phyloP scores from a whole-genome alignment of 139 green algal species.

The Tetradesmus obliquus region DNA sequence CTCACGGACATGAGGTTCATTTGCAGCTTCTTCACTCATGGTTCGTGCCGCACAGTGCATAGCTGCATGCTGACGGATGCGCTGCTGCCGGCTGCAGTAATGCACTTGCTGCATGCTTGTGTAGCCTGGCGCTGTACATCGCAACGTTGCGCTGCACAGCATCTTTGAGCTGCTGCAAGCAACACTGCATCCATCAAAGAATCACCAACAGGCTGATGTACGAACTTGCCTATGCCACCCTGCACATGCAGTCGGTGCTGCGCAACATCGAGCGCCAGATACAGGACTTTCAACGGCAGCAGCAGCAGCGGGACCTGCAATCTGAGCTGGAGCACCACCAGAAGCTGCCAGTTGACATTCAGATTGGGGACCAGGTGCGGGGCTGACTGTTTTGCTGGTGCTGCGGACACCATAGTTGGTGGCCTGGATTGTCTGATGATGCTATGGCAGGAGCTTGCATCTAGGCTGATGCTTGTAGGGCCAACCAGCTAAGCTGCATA shows the following conservation, averaged over 20 bases:
- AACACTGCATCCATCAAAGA: too few relatives aligned
- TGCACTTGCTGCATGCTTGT: neutral
- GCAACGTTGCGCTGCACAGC: too few relatives aligned
- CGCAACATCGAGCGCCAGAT: conserved; percentile 47
- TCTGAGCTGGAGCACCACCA: conserved; percentile 50
- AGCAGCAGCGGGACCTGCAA: conserved; percentile 36
- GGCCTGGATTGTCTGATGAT: neutral
- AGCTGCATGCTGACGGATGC: neutral
- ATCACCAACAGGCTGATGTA: too few relatives aligned
- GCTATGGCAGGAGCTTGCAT: neutral
- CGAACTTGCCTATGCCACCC: neutral
- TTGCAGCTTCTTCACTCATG: neutral
- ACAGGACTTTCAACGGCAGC: conserved; percentile 41
- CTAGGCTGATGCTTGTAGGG: too few relatives aligned
- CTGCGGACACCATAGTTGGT: neutral
- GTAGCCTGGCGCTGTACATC: too few relatives aligned
- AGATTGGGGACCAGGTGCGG: conserved; percentile 51
- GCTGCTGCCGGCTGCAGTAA: neutral
- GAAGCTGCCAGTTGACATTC: conserved; percentile 63
- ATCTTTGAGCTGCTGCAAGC: too few relatives aligned
- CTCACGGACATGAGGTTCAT: too few relatives aligned
- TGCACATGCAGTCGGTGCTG: conserved; percentile 45
- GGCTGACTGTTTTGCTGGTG: neutral
- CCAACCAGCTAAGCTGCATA: too few relatives aligned
- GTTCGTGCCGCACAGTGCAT: neutral